A percentile compares a stretch with the other conserved stretches of the same genome.
Evolutionary conservation across 495 filamentous ascomycete genomes (phyloP).

Genomic region (Podospora appendiculata): DNA sequence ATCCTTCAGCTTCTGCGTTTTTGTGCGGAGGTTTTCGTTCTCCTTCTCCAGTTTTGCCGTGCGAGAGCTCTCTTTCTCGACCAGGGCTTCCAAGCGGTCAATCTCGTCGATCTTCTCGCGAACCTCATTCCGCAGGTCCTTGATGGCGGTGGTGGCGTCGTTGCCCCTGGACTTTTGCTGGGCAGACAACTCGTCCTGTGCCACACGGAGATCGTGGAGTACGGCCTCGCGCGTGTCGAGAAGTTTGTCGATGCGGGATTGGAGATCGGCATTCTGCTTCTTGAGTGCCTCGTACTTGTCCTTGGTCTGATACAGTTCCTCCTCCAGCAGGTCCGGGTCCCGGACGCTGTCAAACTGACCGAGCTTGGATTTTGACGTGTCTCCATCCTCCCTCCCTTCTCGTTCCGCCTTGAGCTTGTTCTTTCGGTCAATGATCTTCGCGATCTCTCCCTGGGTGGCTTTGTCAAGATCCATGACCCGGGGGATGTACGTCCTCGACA

Average conservation of each 20-base stretch:
- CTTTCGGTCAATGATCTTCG: constrained; percentile 24
- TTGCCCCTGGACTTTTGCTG: constrained; percentile 19
- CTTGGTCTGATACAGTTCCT: constrained; percentile 22
- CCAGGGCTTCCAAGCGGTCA: constrained; percentile 27
- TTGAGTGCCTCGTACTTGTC: constrained; percentile 18
- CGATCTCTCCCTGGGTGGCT: constrained; percentile 24
- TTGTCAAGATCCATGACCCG: constrained; percentile 27
- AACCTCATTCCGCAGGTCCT: constrained; percentile 34
- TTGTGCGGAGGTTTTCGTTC: constrained; percentile 35
- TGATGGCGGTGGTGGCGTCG: constrained; percentile 18
- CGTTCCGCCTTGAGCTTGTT: constrained; percentile 20
- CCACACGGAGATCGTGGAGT: constrained; percentile 14
- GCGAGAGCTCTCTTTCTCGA: constrained; percentile 25
- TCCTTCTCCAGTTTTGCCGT: constrained; percentile 31
- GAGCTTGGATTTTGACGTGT: neutral
- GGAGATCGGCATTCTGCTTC: constrained; percentile 26
- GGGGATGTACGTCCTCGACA: constrained; percentile 46
- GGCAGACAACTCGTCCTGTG: constrained; percentile 23
- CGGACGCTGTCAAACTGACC: constrained; percentile 4
- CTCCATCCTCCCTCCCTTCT: constrained; percentile 13
- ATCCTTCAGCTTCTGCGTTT: constrained; percentile 33
- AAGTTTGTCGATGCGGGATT: constrained; percentile 25
- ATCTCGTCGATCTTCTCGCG: constrained; percentile 29
- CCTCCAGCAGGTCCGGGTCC: constrained; percentile 27
- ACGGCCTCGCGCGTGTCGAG: constrained; percentile 21